Conservation (phyloP, 495 filamentous ascomycete species). For the Zalerion maritima region DNA sequence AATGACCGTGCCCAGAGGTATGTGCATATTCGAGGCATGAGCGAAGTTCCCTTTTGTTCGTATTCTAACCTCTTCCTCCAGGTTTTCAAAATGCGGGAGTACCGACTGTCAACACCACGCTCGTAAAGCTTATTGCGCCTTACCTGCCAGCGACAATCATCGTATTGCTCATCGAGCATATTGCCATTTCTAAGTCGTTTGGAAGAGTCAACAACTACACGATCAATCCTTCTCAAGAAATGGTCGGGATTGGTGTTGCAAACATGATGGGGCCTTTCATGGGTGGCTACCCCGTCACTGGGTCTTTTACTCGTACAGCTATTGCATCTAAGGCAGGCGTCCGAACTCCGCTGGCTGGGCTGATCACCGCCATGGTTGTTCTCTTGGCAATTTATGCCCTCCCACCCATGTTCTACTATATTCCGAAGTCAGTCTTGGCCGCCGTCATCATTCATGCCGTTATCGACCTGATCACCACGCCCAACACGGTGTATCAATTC, state of each 20-base stretch:
- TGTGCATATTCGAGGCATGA: slow-evolving; percentile 9
- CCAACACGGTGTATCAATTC: slow-evolving; percentile 90
- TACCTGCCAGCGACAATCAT: slow-evolving; percentile 73
- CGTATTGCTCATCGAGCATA: slow-evolving; percentile 88
- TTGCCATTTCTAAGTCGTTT: slow-evolving; percentile 97
- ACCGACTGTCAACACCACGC: slow-evolving; percentile 47
- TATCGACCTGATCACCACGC: slow-evolving; percentile 84
- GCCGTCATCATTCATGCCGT: slow-evolving; percentile 97
- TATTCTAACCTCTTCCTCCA: slow-evolving; percentile 11
- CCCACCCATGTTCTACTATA: slow-evolving; percentile 87
- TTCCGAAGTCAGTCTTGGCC: slow-evolving; percentile 71
- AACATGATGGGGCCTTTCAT: slow-evolving; percentile 91
- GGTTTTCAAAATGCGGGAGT: slow-evolving; percentile 71
- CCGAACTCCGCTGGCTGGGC: slow-evolving; percentile 78
- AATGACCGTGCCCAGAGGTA: slow-evolving; percentile 61
- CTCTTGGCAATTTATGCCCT: slow-evolving; percentile 91
- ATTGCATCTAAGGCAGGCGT: slow-evolving; percentile 98
- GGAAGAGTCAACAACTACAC: slow-evolving; percentile 94
- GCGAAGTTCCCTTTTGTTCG: slow-evolving; percentile 1
- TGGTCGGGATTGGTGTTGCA: slow-evolving; percentile 85
- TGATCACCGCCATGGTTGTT: slow-evolving; percentile 80
- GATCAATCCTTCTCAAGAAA: slow-evolving; percentile 94
- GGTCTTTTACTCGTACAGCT: slow-evolving; percentile 92
- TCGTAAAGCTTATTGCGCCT: slow-evolving; percentile 46
- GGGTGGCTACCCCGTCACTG: slow-evolving; percentile 86